Base-by-base conservation (phyloP, 805 yeast genomes). In the Wickerhamia fluorescens region DNA sequence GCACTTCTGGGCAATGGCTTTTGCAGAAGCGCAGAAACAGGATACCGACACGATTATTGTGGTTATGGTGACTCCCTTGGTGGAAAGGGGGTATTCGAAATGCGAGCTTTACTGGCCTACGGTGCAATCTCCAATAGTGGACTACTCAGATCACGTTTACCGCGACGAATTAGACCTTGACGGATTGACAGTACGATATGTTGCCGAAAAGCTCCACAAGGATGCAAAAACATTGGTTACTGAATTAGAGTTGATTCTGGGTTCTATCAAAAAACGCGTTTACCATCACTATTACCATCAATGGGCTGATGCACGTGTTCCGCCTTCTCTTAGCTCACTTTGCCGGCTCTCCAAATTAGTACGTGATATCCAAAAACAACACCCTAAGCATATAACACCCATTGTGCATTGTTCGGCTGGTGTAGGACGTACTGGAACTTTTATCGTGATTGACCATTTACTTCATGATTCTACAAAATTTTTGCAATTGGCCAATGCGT, bases 321-420 rank as follows among this genome's bases (percentile, higher is more conserved):
- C 74, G 1, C 39, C 45, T 1, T 47, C 56, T 7, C 39, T 51
- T 4, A 47, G 36, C 3, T 61, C 67, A 0, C 40, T 68, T 32
- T 12, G 44, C 12, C 18, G 20, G 6, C 29, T 39, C 15, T 47
- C 54, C 15, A 37, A 42, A 17, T 47, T 44, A 19, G 36, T 56
- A 7, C 29, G 36, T 30, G 33, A 18, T 34, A 21, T 23, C 4
- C 42, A 3, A 31, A 34, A 21, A 19, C n/a, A 15, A 25, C 20
- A 13, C 7, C 33, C 24, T 9, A 28, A 21, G 12, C 20, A 28
- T 4, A 41, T 45, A 1, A 28, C 39, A 3, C 64, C 54, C 4
- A 38, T 50, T 5, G 49, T 50, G 7, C 97, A 89, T 55, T 89
- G 98, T 49, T 85, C 95, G 5, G 97, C 97, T 2, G 98, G 98